Conservation (phyloP, 129 eudicot genomes). For the Flaveria ramosissima region DNA sequence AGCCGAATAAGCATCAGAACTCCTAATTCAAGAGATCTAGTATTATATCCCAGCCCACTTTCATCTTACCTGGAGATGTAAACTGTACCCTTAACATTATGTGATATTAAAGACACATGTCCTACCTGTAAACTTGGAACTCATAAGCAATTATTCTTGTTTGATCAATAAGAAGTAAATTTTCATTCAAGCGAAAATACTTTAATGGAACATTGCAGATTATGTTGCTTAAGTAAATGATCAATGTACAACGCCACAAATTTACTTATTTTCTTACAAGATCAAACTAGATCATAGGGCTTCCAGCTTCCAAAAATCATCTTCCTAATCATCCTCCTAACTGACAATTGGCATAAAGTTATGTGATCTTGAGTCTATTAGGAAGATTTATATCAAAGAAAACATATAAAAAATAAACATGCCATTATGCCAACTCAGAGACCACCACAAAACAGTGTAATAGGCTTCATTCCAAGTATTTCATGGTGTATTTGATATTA, state of each 20-base stretch:
- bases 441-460: not conserved
- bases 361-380: not conserved
- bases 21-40: not conserved
- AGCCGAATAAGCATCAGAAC: not conserved
- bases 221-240: not conserved
- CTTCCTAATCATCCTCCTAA: not conserved
- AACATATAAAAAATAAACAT: not conserved
- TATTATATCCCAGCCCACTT: not conserved
- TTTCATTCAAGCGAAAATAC: not conserved
- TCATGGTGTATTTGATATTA: not conserved
- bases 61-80: not conserved
- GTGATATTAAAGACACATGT: not conserved
- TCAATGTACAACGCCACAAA: not conserved
- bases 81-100: not conserved
- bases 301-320: not conserved
- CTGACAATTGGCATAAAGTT: not conserved
- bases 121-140: not conserved
- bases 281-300: not conserved
- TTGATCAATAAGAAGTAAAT: not conserved
- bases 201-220: not conserved
- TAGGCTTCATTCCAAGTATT: not conserved
- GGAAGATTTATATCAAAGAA: not conserved
- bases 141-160: not conserved
- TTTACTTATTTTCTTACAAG: not conserved
- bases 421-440: not conserved